Conservation (phyloP, 176 grass and related monocot species). For the Bothriochloa decipiens region DNA sequence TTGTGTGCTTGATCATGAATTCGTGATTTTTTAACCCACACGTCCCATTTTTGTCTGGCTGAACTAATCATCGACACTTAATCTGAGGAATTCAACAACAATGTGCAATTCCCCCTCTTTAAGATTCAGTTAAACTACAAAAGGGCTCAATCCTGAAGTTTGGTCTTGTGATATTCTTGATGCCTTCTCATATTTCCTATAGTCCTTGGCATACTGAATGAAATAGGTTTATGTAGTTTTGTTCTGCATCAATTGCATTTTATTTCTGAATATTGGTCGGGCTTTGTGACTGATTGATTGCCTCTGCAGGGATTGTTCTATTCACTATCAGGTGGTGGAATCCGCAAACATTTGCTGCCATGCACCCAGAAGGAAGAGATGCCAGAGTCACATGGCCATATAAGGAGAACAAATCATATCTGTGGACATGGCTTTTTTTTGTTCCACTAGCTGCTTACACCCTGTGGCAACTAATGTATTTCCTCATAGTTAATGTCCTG, state of each 20-base stretch:
- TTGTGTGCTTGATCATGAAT: neutral
- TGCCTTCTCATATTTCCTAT: neutral
- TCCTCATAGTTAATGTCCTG: conserved; percentile 88
- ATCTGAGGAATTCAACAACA: neutral
- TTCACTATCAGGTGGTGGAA: conserved; percentile 99
- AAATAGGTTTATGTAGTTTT: conserved; percentile 7
- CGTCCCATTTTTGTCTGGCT: neutral
- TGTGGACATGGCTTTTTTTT: conserved; percentile 94
- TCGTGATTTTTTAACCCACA: neutral
- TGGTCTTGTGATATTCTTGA: neutral
- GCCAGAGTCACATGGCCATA: conserved; percentile 93
- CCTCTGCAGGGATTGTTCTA: conserved; percentile 81
- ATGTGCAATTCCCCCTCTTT: neutral
- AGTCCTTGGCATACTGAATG: neutral
- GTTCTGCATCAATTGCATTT: conserved; percentile 24
- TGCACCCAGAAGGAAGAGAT: conserved; percentile 89
- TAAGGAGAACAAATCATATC: conserved; percentile 85
- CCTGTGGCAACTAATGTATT: conserved; percentile 91
- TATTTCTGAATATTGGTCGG: neutral
- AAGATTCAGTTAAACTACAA: conserved; percentile 4
- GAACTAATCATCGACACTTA: neutral
- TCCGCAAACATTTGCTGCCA: conserved; percentile 92
- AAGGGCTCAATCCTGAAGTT: neutral
- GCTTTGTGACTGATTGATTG: conserved; percentile 24
- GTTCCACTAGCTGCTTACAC: conserved; percentile 95